Conservation (phyloP, 768 basidiomycete genomes). For the Collybia nuda region DNA sequence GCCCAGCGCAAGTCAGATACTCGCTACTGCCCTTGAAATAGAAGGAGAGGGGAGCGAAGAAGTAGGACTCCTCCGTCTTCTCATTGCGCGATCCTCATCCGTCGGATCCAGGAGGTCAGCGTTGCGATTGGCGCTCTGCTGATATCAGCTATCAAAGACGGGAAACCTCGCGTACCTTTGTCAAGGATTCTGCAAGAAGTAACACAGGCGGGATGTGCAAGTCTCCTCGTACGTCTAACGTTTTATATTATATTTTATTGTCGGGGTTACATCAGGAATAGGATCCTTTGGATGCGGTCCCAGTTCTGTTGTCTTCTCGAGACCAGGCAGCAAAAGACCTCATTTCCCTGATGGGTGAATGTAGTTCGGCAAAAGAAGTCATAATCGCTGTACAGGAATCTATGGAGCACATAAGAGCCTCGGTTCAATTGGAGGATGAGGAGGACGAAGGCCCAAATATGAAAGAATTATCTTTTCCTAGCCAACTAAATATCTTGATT, state of each 20-base stretch:
- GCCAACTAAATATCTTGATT: slow-evolving; percentile 36
- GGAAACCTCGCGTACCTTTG: slow-evolving; percentile 23
- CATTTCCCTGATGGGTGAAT: slow-evolving; percentile 38
- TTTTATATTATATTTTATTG: neutral
- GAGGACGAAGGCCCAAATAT: slow-evolving; percentile 24
- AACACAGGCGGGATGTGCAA: slow-evolving; percentile 18
- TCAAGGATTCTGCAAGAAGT: slow-evolving; percentile 30
- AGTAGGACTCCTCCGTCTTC: no score
- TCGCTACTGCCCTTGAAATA: neutral
- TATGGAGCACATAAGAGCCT: slow-evolving; percentile 33
- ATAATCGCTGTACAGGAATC: slow-evolving; percentile 47
- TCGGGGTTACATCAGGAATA: slow-evolving; percentile 15
- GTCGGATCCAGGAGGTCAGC: slow-evolving; percentile 21
- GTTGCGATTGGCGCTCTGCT: slow-evolving; percentile 30
- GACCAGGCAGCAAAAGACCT: slow-evolving; percentile 39
- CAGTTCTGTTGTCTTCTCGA: slow-evolving; percentile 34
- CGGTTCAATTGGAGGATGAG: slow-evolving; percentile 18
- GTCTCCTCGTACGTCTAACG: slow-evolving; percentile 17
- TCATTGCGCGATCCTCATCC: neutral
- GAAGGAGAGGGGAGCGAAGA: neutral
- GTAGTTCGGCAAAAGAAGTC: slow-evolving; percentile 44
- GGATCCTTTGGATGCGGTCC: slow-evolving; percentile 46
- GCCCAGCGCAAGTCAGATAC: neutral
- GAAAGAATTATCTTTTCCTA: slow-evolving; percentile 17
- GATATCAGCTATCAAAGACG: slow-evolving; percentile 33